Conservation (phyloP, 306 rosid genomes). For the Gillenia trifoliata region DNA sequence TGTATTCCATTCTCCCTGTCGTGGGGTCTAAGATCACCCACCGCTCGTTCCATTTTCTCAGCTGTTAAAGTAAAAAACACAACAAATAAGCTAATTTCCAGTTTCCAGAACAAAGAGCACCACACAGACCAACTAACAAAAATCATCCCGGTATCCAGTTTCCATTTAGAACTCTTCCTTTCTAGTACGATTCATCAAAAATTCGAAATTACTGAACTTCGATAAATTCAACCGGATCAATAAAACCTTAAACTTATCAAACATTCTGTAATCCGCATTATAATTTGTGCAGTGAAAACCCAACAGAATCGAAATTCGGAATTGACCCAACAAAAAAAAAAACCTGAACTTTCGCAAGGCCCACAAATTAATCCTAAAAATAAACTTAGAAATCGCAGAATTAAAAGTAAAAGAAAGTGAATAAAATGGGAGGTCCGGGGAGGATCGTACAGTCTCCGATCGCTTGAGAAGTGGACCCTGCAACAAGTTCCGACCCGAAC, state of each 20-base stretch:
- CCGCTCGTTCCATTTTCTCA: constrained; percentile 95
- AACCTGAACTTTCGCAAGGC: not conserved
- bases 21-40: constrained; percentile 94
- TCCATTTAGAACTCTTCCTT: not conserved
- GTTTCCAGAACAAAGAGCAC: not conserved
- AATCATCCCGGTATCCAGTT: not conserved
- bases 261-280: not conserved
- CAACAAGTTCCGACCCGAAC: constrained; percentile 80
- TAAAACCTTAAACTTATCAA: not conserved
- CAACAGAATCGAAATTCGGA: not conserved
- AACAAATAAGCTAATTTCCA: not conserved
- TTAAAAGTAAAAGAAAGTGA: not conserved
- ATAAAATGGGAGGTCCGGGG: not conserved
- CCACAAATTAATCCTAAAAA: not conserved
- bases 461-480: constrained; percentile 99
- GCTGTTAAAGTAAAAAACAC: constrained; percentile 33
- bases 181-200: not conserved
- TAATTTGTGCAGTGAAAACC: not conserved
- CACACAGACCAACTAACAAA: not conserved
- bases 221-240: not conserved
- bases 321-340: not conserved
- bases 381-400: not conserved
- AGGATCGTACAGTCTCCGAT: constrained; percentile 79
- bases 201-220: not conserved
- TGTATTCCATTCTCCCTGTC: constrained; percentile 96